These are phyloP conservation scores for Claviceps pazoutovae DNA, from an alignment of 2,329 filamentous ascomycete species.

Conservation along the genomic window DNA sequence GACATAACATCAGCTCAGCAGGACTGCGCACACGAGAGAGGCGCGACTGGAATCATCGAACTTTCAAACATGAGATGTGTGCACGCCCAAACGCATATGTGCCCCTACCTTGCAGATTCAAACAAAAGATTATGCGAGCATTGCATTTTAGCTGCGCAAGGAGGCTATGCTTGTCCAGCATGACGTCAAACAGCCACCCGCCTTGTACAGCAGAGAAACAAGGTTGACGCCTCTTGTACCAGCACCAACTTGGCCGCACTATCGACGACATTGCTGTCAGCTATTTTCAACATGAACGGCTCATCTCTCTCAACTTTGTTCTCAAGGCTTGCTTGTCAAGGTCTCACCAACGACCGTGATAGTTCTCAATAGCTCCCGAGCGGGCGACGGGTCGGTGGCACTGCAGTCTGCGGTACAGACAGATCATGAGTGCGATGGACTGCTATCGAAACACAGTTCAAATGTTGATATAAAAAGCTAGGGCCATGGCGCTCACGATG, in stretches of 20 bases:
- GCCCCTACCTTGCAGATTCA: slow-evolving; percentile 16
- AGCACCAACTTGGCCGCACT: too few species aligned
- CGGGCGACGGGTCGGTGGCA: background rate
- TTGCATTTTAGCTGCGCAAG: slow-evolving; percentile 12
- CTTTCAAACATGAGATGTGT: slow-evolving; percentile 17
- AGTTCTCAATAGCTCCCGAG: background rate
- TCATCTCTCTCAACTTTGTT: background rate
- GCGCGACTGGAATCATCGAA: slow-evolving; percentile 6
- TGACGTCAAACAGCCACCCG: background rate
- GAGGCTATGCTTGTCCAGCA: slow-evolving; percentile 13
- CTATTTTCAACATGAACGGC: background rate
- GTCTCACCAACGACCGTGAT: background rate
- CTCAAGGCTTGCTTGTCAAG: background rate
- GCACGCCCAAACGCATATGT: slow-evolving; percentile 13
- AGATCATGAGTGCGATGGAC: background rate
- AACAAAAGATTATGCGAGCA: slow-evolving; percentile 13
- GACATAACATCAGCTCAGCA: background rate
- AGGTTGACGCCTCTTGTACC: background rate
- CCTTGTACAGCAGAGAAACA: background rate
- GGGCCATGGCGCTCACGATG: too few species aligned
- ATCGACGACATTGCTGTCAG: background rate
- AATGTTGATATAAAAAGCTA: too few species aligned
- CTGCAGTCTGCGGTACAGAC: background rate
- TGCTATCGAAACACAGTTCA: background rate
- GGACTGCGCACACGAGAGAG: background rate